Conservation (phyloP, 176 grass and related monocot genomes). For the Saccharum officinarum region DNA sequence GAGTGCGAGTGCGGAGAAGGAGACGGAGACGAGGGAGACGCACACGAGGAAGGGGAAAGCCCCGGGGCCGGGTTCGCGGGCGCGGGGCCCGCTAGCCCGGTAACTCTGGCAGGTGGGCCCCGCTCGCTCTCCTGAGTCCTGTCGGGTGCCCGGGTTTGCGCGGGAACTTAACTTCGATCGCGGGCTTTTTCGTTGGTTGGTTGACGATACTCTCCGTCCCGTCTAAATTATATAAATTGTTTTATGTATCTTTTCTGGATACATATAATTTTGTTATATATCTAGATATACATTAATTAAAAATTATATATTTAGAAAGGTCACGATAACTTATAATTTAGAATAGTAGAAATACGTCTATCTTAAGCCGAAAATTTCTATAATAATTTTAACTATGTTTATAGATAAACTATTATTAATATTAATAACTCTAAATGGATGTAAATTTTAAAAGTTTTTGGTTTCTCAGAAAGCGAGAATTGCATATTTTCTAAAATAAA, state of each 20-base stretch:
- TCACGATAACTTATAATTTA: too few relatives aligned
- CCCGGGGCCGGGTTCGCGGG: background rate
- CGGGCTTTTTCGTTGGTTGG: background rate
- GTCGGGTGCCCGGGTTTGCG: slow-evolving; percentile 28
- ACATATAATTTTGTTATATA: too few relatives aligned
- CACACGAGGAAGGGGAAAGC: slow-evolving; percentile 36
- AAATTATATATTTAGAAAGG: too few relatives aligned
- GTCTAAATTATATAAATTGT: background rate
- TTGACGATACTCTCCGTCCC: background rate
- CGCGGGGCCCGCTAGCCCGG: background rate
- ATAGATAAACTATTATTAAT: too few relatives aligned
- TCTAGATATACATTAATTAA: too few relatives aligned
- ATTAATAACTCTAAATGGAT: too few relatives aligned
- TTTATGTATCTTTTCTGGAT: background rate
- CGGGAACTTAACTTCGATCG: slow-evolving; percentile 30
- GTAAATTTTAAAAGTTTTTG: too few relatives aligned
- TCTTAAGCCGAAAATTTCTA: too few relatives aligned
- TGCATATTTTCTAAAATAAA: too few relatives aligned
- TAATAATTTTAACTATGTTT: too few relatives aligned
- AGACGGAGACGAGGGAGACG: slow-evolving; percentile 6
- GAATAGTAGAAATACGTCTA: too few relatives aligned
- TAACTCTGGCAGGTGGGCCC: background rate
- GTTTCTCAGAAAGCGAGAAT: too few relatives aligned
- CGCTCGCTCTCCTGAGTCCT: accelerated
- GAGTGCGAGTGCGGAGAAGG: background rate